Evolutionary conservation across 2,329 filamentous ascomycete species (phyloP), one percentile per base, ranked within the genome.

Genomic region (Trichoderma simmonsii): DNA sequence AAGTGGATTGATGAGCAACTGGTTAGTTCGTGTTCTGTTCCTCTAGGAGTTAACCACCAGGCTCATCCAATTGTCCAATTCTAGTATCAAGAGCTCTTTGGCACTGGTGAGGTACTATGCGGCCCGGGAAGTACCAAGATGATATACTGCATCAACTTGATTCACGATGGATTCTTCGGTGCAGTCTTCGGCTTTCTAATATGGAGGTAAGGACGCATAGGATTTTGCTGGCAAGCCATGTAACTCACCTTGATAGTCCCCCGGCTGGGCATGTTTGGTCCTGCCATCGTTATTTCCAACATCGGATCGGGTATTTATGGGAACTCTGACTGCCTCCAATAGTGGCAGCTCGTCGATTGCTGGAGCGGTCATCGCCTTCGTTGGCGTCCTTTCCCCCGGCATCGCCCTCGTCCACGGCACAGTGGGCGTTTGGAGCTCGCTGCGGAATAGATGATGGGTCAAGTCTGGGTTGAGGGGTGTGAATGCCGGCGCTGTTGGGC

Each of bases 51-150:
- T 18, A 18, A 36, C 34, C 14, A 36, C 21, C 34, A 28, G 5
- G 12, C 32, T 39, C 21, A 18, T 28, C 39, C 14, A 9, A 51
- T 7, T 8, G 9, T 36, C 21, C 2, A 9, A 15, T 5, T 9
- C 4, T 60, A 91, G 89, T 93, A 91, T 79, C 89, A 92, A 78
- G 91, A 93, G 76, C 85, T 93, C 0, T 93, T 94, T 79, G 90
- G 89, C 30, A 81, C 93, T 60, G 88, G 86, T 21, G 91, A 93
- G 80, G 89, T 89, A 1, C 83, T 93, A 2, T 89, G 89, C 0
- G 91, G 91, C 0, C 92, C 91, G 0, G 91, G 76, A 0, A 91
- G 88, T 73, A 93, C 91, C 2, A 93, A 93, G 77, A 91, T 93
- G 88, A 78, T 88, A 0, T 93, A 92, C 73, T 91, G 88, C 72